Conservation (phyloP, 441 rosid species). For the Arabidopsis lyrata region DNA sequence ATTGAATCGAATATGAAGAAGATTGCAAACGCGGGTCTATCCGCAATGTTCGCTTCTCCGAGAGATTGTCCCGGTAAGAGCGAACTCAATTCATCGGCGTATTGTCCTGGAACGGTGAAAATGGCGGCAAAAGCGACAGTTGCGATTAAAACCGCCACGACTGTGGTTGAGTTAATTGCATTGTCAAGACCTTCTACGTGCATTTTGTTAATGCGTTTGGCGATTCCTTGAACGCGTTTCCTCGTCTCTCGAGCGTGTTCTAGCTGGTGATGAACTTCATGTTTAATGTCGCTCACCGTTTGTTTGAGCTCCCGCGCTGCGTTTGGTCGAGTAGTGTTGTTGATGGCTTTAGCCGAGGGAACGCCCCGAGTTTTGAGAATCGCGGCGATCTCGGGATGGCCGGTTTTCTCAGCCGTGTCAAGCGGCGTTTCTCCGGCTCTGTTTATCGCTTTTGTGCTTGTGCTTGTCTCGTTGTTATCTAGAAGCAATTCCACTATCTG, state of each 20-base stretch:
- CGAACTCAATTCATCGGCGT: constrained; percentile 41
- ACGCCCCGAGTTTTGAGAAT: constrained; percentile 58
- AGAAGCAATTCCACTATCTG: constrained; percentile 46
- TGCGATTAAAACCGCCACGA: constrained; percentile 70
- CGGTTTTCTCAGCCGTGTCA: constrained; percentile 45
- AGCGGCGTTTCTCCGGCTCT: constrained; percentile 45
- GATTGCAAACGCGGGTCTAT: constrained; percentile 51
- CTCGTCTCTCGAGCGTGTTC: constrained; percentile 62
- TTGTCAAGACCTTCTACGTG: constrained; percentile 66
- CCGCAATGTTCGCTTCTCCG: constrained; percentile 61
- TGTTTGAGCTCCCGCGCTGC: constrained; percentile 61
- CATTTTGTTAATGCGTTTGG: constrained; percentile 67
- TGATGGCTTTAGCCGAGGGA: constrained; percentile 62
- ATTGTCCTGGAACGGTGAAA: constrained; percentile 65
- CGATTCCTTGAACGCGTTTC: constrained; percentile 64
- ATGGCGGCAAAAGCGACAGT: constrained; percentile 71
- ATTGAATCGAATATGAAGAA: constrained; percentile 63
- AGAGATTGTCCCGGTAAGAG: constrained; percentile 35
- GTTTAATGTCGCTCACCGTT: constrained; percentile 71
- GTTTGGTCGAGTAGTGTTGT: constrained; percentile 46
- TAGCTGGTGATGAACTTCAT: constrained; percentile 66
- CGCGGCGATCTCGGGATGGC: constrained; percentile 47
- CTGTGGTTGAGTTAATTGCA: constrained; percentile 67
- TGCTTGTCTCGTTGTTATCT: constrained; percentile 33
- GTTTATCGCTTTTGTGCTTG: constrained; percentile 36